Evolutionary conservation across 148 eudicot species (phyloP).

Genomic region (Pouteria glomerata): DNA sequence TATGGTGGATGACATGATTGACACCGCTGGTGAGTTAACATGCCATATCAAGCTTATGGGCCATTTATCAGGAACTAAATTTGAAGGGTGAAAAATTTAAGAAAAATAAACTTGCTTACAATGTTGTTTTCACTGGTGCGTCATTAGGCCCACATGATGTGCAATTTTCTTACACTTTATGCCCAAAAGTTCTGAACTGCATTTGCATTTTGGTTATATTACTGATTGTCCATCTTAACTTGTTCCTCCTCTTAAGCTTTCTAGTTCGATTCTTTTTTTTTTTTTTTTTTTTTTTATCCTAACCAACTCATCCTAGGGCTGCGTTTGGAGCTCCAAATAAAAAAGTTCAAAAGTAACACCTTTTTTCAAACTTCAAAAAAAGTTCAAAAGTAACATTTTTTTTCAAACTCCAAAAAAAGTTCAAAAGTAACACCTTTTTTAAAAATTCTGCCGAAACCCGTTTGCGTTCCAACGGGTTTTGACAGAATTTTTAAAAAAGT

Average conservation of each 20-base stretch:
- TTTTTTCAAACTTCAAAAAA: too few species aligned
- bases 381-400: too few species aligned
- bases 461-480: too few species aligned
- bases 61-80: background rate
- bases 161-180: slow-evolving; percentile 1
- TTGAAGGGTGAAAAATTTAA: background rate
- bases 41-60: background rate
- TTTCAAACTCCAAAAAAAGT: too few species aligned
- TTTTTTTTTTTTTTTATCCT: background rate
- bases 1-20: slow-evolving; percentile 98
- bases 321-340: too few species aligned
- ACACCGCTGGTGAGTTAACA: slow-evolving; percentile 80
- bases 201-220: background rate
- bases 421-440: too few species aligned
- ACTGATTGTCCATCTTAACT: background rate
- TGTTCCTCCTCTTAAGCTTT: background rate
- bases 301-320: background rate
- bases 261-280: background rate
- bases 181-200: background rate
- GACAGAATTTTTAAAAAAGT: too few species aligned
- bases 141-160: background rate
- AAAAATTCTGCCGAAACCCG: too few species aligned
- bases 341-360: too few species aligned
- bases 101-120: background rate
- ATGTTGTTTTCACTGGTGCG: background rate